These are phyloP conservation scores for Pascua sp. DNA, from an alignment of 1,284 basidiomycete genomes.

Conservation along the genomic window DNA sequence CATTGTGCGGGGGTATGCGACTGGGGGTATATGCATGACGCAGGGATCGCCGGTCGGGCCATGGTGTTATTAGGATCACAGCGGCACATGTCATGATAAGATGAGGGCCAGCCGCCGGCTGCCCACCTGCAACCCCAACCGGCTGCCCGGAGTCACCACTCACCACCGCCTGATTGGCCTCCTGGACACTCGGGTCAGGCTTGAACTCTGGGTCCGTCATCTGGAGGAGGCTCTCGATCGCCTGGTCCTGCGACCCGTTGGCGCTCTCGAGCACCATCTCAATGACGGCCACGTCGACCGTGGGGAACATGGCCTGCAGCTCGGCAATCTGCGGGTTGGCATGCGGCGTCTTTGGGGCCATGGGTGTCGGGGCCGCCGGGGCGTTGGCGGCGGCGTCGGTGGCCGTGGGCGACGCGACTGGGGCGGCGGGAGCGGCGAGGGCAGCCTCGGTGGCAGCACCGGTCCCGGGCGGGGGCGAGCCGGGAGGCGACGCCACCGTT, in stretches of 20 bases:
- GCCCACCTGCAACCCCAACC: background rate
- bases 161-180: conserved; percentile 16
- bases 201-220: conserved; percentile 50
- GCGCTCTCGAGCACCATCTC: conserved; percentile 46
- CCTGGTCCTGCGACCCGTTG: conserved; percentile 40
- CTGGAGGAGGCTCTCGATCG: conserved; percentile 44
- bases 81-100: background rate
- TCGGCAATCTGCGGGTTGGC: conserved; percentile 37
- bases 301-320: conserved; percentile 43
- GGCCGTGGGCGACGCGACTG: too few relatives aligned
- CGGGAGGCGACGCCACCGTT: background rate
- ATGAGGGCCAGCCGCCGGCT: too few relatives aligned
- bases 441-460: background rate
- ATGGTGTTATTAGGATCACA: too few relatives aligned
- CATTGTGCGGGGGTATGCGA: too few relatives aligned
- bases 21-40: too few relatives aligned
- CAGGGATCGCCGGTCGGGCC: too few relatives aligned
- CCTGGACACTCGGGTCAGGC: conserved; percentile 26
- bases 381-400: background rate
- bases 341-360: conserved; percentile 7
- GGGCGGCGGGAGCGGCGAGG: background rate
- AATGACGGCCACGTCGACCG: conserved; percentile 41
- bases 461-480: background rate
- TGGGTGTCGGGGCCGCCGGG: background rate
- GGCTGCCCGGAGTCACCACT: conserved; percentile 10